phyloP scores from a whole-genome alignment of 805 yeast species.

The Wickerhamomyces chambardii region DNA sequence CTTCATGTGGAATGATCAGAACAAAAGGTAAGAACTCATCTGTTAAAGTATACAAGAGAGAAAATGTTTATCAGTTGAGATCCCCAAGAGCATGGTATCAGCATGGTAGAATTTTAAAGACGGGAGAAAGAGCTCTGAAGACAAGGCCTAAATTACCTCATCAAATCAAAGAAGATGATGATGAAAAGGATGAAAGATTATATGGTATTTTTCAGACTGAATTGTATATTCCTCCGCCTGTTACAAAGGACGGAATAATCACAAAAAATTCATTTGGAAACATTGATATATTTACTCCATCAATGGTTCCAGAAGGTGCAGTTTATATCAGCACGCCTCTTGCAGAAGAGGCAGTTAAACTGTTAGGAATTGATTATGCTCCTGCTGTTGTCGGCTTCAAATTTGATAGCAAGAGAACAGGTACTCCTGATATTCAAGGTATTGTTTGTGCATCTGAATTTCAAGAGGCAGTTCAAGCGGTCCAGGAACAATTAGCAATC shows the following conservation, averaged over 20 bases:
- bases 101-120: constrained; percentile 64
- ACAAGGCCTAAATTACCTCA: constrained; percentile 22
- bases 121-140: constrained; percentile 62
- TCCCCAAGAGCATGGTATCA: constrained; percentile 85
- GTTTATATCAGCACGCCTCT: constrained; percentile 43
- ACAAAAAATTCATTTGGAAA: constrained; percentile 77
- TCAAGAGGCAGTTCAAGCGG: constrained; percentile 48
- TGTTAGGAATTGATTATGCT: constrained; percentile 70
- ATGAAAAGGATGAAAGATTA: constrained; percentile 48
- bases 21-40: constrained; percentile 31
- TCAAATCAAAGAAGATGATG: constrained; percentile 23
- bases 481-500: constrained; percentile 37
- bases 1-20: constrained; percentile 64
- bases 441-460: constrained; percentile 60
- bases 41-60: constrained; percentile 59
- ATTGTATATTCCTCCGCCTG: constrained; percentile 54
- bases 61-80: constrained; percentile 51
- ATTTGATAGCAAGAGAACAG: constrained; percentile 38
- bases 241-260: constrained; percentile 53
- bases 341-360: constrained; percentile 63
- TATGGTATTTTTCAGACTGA: constrained; percentile 79
- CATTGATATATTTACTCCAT: constrained; percentile 65
- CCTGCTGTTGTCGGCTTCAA: constrained; percentile 86
- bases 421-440: constrained; percentile 66
- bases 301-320: constrained; percentile 83